Evolutionary conservation across 306 rosid genomes (phyloP), one percentile per base, ranked within the genome.

Genomic region (Vigna unguiculata): DNA sequence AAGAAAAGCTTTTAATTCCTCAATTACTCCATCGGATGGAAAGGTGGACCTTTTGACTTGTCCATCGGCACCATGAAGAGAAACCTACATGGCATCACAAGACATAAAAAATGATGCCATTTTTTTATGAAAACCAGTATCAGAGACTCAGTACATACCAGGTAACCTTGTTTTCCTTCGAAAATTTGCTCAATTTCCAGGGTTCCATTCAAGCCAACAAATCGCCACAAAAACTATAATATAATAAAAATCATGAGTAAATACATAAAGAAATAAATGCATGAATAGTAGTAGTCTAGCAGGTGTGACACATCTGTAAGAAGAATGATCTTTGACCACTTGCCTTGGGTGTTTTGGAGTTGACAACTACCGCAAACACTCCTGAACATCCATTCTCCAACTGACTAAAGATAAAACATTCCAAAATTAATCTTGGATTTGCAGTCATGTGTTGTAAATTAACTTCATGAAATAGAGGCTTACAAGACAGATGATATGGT

Each of bases 361-460:
- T 87, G 80, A 92, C 97, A 63, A 86, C 91, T 97, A 90, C 84
- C 47, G 78, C 91, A 82, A 94, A 94, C 85, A 92, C 89, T 81
- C 98, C 98, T 1, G 96, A 89, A 73, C 90, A 89, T 80, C 98
- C 96, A 78, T 92, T 94, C 87, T 89, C 97, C 88, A 94, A 86
- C 81, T 94, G 98, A 82, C 98, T 94, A 69, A 69, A 67, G 65
- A 80, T 82, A 80, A 84, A 83, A 78, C 75, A 89, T 75, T 60
- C 14, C 76, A 71, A 71, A 47, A 57, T 67, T 58, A 73, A 55
- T 17, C 57, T 79, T 38, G 76, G 66, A 71, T n/a, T 32, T 62
- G 75, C 45, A 25, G 71, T 78, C 46, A 28, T 63, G 68, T 71
- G 24, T 63, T 72, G 57, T 47, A 52, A 75, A 82, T 65, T 72